These are phyloP conservation scores for Oryza meridionalis DNA, from an alignment of 176 grass and related monocot species.

Conservation along the genomic window DNA sequence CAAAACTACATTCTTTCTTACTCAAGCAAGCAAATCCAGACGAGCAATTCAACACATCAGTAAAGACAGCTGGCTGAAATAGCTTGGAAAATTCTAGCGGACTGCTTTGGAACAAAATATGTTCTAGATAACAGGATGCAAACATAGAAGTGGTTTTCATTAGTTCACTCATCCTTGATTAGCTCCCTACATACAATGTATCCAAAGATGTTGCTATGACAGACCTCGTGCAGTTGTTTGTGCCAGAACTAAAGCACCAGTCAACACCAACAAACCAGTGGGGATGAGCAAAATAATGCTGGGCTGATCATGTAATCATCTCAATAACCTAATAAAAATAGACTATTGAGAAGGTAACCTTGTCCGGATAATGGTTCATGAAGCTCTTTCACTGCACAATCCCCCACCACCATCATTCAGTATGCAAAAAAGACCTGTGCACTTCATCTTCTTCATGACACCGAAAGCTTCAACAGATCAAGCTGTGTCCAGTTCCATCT, in stretches of 20 bases:
- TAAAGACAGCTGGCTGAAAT: background rate
- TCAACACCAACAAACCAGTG: background rate
- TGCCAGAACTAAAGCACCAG: conserved; percentile 27
- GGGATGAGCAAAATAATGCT: conserved; percentile 31
- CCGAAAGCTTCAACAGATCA: conserved; percentile 24
- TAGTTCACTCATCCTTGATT: conserved; percentile 27
- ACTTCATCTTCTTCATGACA: conserved; percentile 36
- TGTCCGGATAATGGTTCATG: conserved; percentile 44
- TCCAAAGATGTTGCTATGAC: conserved; percentile 23
- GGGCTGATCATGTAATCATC: background rate
- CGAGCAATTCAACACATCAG: background rate
- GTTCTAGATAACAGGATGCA: conserved; percentile 16
- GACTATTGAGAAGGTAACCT: conserved; percentile 36
- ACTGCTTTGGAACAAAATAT: conserved; percentile 16
- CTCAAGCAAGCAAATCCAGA: background rate
- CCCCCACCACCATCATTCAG: conserved; percentile 34
- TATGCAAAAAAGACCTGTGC: conserved; percentile 15
- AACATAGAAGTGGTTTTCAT: conserved; percentile 23
- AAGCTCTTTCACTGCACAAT: conserved; percentile 39
- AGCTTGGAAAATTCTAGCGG: conserved; percentile 18
- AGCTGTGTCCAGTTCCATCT: conserved; percentile 6
- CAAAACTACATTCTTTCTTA: background rate
- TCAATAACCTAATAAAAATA: conserved; percentile 28
- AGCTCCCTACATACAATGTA: conserved; percentile 35
- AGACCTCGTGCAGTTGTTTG: background rate